phyloP scores from a whole-genome alignment of 2,329 filamentous ascomycete genomes.

The Calonectria hawksworthii region DNA sequence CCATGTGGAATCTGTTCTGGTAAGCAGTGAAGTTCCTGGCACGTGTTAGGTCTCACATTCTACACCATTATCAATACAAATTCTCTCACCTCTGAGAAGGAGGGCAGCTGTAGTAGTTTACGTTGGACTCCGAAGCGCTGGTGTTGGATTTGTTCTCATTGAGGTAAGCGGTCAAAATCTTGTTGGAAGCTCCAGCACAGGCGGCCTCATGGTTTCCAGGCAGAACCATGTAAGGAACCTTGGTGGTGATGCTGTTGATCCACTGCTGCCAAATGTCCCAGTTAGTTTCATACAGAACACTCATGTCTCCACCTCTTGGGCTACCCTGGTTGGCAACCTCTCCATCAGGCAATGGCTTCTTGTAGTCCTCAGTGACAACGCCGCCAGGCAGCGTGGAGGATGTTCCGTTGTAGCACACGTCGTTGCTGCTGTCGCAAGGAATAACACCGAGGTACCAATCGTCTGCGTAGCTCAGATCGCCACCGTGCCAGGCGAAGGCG shows the following conservation, averaged over 20 bases:
- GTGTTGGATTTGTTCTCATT: slow-evolving; percentile 58
- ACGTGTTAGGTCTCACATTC: background rate
- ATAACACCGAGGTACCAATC: background rate
- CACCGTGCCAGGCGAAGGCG: background rate
- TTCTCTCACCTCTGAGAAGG: slow-evolving; percentile 56
- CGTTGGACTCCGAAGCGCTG: slow-evolving; percentile 51
- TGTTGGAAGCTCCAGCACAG: slow-evolving; percentile 60
- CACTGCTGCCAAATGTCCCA: slow-evolving; percentile 67
- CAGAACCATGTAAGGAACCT: slow-evolving; percentile 64
- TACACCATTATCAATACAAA: fast-evolving
- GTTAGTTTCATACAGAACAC: slow-evolving; percentile 63
- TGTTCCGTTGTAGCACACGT: background rate
- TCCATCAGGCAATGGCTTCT: slow-evolving; percentile 59
- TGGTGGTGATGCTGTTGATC: slow-evolving; percentile 57
- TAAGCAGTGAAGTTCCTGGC: slow-evolving; percentile 61
- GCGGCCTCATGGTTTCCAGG: slow-evolving; percentile 66
- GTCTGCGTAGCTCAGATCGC: background rate
- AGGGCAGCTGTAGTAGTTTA: slow-evolving; percentile 67
- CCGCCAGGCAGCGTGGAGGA: background rate
- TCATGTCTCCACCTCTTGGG: slow-evolving; percentile 63
- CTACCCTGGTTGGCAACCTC: slow-evolving; percentile 61
- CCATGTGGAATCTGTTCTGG: slow-evolving; percentile 66
- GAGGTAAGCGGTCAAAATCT: slow-evolving; percentile 61
- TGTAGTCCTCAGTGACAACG: slow-evolving; percentile 52
- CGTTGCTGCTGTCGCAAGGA: background rate